Evolutionary conservation across 768 basidiomycete species (phyloP), one percentile per base, ranked within the genome.

Genomic region (Tulasnella sp.): DNA sequence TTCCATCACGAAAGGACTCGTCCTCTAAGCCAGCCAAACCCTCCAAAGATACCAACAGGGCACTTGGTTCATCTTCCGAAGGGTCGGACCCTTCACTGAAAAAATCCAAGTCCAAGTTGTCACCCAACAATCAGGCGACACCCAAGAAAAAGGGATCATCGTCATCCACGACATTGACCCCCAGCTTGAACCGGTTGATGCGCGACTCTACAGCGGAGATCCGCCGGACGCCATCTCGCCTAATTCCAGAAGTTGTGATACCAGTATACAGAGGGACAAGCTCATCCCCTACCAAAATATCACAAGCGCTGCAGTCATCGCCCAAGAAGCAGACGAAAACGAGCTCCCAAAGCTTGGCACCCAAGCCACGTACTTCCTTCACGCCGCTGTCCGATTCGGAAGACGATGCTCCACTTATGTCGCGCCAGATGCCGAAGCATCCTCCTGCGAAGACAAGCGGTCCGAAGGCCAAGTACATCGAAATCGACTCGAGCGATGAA

Each of bases 201-300:
- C 42, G 44, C 39, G 46, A 55, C 32, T 37, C 75, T 3, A 32
- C 75, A n/a, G 9, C 51, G 39, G 39, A 55, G 51, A 39, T 40
- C 26, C 51, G 39, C 40, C 44, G 32, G 2, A 74, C 44, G 29
- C 73, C 73, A n/a, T 46, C 73, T 18, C 26, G 32, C 29, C 51
- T 75, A 37, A 51, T 75, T 32, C 75, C 75, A 0, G 75, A 75
- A 18, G 75, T 75, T 29, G 75, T 75, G 26, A 72, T 72, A 6
- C 44, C 70, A 42, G 39, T 72, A 16, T 40, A 72, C 70, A 10
- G 70, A 72, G 70, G 70, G 7, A n/a, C 32, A n/a, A 67, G 61
- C 61, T 26, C 26, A 29, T 67, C 61, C 3, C 61, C 61, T 26
- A 67, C 61, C 2, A 67, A 67, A 32, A 32, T 5, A 15, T 32